A percentile compares a stretch with the other conserved stretches of the same genome.
These are phyloP conservation scores for Penicillium coffeae DNA, from an alignment of 495 filamentous ascomycete species.

Conservation along the genomic window DNA sequence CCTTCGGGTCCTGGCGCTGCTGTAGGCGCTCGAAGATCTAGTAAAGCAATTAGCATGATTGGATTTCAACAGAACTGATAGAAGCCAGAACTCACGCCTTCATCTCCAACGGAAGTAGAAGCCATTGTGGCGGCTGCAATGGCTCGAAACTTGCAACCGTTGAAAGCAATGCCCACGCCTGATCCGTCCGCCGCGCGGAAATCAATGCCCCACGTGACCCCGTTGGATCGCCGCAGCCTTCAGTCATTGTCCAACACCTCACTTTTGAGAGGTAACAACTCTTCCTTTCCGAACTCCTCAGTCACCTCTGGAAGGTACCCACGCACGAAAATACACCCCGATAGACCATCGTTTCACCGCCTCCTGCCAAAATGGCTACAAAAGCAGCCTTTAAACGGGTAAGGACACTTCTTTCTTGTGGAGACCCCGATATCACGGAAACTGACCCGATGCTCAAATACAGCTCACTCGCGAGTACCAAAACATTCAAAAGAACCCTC, in stretches of 20 bases:
- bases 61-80: neutral
- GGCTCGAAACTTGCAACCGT: slow-evolving; percentile 6
- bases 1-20: slow-evolving; percentile 56
- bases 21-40: slow-evolving; percentile 67
- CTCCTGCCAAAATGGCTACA: slow-evolving; percentile 60
- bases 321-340: no score
- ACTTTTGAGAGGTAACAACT: neutral
- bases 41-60: neutral
- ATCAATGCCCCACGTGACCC: slow-evolving; percentile 1
- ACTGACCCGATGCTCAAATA: slow-evolving; percentile 20
- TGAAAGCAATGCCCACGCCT: neutral
- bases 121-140: slow-evolving; percentile 43
- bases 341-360: neutral
- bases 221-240: neutral
- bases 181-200: neutral
- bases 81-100: slow-evolving; percentile 26
- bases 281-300: neutral
- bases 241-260: neutral
- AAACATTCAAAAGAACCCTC: slow-evolving; percentile 84
- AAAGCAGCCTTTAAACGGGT: slow-evolving; percentile 81
- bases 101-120: slow-evolving; percentile 40
- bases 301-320: neutral
- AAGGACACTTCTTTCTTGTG: slow-evolving; percentile 29
- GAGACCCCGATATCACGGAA: neutral
- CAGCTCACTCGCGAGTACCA: slow-evolving; percentile 94